phyloP scores from a whole-genome alignment of 73 alveolate species.

The Paramecium pentaurelia region DNA sequence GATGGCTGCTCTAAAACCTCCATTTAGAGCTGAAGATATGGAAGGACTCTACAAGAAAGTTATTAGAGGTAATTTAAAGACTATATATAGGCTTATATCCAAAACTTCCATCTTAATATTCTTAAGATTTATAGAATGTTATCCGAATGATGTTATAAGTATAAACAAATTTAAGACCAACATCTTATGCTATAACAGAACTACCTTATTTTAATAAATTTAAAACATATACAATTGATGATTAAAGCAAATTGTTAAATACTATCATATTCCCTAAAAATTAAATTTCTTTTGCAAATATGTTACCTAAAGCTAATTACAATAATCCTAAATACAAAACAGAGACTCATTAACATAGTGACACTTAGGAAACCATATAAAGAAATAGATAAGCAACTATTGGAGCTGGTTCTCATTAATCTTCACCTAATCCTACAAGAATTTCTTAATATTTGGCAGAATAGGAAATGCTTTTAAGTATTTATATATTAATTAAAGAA shows the following conservation, averaged over 20 bases:
- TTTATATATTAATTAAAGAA: neutral
- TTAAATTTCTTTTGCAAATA: neutral
- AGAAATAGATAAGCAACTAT: neutral
- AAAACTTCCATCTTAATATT: conserved; percentile 9
- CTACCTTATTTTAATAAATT: conserved; percentile 9
- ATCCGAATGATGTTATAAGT: conserved; percentile 36
- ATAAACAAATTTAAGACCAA: conserved; percentile 16
- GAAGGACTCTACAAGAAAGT: conserved; percentile 66
- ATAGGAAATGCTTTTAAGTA: conserved; percentile 11
- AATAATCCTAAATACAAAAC: neutral
- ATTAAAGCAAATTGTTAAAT: neutral
- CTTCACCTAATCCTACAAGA: conserved; percentile 21
- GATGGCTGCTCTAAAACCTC: conserved; percentile 72
- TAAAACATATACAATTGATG: neutral
- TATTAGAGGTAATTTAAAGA: conserved; percentile 36
- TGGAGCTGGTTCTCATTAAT: neutral
- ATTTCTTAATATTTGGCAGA: neutral
- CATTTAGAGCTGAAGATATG: conserved; percentile 76
- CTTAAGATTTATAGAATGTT: neutral
- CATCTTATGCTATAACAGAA: neutral
- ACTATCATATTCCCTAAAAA: conserved; percentile 21
- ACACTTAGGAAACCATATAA: neutral
- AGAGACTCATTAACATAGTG: neutral
- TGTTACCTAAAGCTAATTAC: conserved; percentile 37
- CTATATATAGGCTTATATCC: conserved; percentile 50